Evolutionary conservation across 352 stramenopile genomes (phyloP), one percentile per base, ranked within the genome.

Genomic region (Proteromonas lacertae): DNA sequence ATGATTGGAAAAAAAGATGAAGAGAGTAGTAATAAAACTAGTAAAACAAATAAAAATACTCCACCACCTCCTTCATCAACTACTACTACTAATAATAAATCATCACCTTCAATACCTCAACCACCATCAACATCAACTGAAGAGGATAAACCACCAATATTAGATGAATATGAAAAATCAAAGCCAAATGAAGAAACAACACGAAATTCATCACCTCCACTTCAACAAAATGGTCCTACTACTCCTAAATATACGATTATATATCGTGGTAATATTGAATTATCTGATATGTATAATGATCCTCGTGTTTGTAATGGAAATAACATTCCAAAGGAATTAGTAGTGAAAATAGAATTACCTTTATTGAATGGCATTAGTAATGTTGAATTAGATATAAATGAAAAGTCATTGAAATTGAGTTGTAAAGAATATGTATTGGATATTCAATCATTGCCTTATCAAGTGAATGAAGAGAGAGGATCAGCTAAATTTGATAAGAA

Each of bases 401-500:
- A 40, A 20, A 33, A 20, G 34, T 39, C 31, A 20, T 9, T 39
- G 19, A 21, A 17, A 9, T 21, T 10, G 4, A 8, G 4, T 18
- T 21, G 4, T 9, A 13, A 4, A 13, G 4, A 4, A 13, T 34
- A 21, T 34, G 18, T 13, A 10, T 8, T 28, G 32, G n/a, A 3
- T 2, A 24, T 6, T 18, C 4, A n/a, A 16, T 8, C 4, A 40
- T 40, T 82, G 14, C 64, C 68, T 13, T 80, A 65, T 43, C 51
- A 57, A 0, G 64, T 82, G 2, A 29, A 72, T 5, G 61, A 79
- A 41, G 44, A 54, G 7, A 73, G 72, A 14, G 66, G 64, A 0
- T 53, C 40, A 35, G 67, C 69, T 20, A 67, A 58, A 25, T 82
- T 75, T 44, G 64, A 81, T 35, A 76, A 76, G 38, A 65, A 62